A percentile compares a stretch with the other conserved stretches of the same genome.
Evolutionary conservation across 352 stramenopile genomes (phyloP).

Genomic region (Blastocystis sp.): DNA sequence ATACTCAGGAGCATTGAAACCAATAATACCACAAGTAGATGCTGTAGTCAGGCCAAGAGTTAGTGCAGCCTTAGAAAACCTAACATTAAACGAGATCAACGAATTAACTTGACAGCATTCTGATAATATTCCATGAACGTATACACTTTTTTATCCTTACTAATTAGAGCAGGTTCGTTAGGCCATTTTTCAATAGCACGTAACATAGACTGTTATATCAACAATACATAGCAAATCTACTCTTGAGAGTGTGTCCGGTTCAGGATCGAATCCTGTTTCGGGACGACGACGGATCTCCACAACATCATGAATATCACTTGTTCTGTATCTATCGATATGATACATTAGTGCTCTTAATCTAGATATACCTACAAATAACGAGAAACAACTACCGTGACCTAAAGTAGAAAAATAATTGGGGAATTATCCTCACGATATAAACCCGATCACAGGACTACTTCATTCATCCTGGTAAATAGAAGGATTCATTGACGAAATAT

Average conservation of each 20-base stretch:
- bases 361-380: too few relatives aligned
- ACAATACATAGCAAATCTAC: neutral
- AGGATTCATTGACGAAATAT: too few relatives aligned
- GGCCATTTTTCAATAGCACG: constrained; percentile 40
- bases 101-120: constrained; percentile 11
- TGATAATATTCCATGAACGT: constrained; percentile 60
- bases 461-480: too few relatives aligned
- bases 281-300: constrained; percentile 36
- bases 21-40: constrained; percentile 78
- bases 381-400: too few relatives aligned
- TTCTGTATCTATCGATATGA: constrained; percentile 29
- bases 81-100: constrained; percentile 64
- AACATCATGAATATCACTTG: constrained; percentile 28
- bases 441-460: too few relatives aligned
- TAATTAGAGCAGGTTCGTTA: constrained; percentile 48
- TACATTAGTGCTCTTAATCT: neutral
- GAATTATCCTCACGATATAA: too few relatives aligned
- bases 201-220: constrained; percentile 3
- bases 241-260: constrained; percentile 29
- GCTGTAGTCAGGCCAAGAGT: constrained; percentile 72
- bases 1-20: constrained; percentile 85
- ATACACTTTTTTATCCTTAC: constrained; percentile 51
- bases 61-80: constrained; percentile 74
- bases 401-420: too few relatives aligned
- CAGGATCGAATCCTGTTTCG: constrained; percentile 59